Percentiles rank a stretch among this genome's conserved stretches.
These are phyloP conservation scores for Peziza echinospora DNA, from an alignment of 495 filamentous ascomycete species.

Conservation along the genomic window DNA sequence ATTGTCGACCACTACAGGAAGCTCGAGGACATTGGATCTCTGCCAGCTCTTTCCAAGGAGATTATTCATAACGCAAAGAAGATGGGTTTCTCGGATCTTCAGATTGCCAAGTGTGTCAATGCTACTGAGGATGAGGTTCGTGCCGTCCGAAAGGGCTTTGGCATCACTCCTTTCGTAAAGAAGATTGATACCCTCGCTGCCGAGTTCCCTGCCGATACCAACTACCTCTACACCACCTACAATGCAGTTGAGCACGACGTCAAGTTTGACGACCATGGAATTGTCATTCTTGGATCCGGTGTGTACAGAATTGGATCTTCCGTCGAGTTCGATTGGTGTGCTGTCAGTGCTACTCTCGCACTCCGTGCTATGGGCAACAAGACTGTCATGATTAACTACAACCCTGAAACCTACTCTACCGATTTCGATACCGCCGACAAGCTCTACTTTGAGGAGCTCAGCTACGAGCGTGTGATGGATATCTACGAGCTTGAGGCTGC, in stretches of 20 bases:
- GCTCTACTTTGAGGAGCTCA: slow-evolving; percentile 91
- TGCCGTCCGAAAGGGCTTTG: slow-evolving; percentile 62
- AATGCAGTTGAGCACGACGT: slow-evolving; percentile 93
- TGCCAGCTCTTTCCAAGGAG: slow-evolving; percentile 71
- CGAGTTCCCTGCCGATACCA: slow-evolving; percentile 92
- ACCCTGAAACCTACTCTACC: slow-evolving; percentile 73
- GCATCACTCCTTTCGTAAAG: slow-evolving; percentile 79
- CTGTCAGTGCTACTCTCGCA: slow-evolving; percentile 76
- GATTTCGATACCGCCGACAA: slow-evolving; percentile 90
- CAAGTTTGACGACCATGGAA: slow-evolving; percentile 82
- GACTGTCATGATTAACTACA: slow-evolving; percentile 96
- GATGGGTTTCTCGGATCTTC: slow-evolving; percentile 88
- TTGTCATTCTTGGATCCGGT: slow-evolving; percentile 72
- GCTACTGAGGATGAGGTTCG: slow-evolving; percentile 79
- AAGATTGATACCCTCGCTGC: slow-evolving; percentile 94
- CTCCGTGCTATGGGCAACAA: slow-evolving; percentile 81
- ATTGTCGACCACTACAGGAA: slow-evolving; percentile 76
- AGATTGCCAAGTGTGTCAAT: slow-evolving; percentile 72
- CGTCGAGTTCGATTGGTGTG: slow-evolving; percentile 98
- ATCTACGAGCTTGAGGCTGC: slow-evolving; percentile 88
- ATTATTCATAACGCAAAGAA: slow-evolving; percentile 81
- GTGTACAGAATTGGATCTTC: slow-evolving; percentile 95
- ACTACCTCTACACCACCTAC: slow-evolving; percentile 96
- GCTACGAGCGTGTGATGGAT: slow-evolving; percentile 95
- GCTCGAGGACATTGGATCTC: slow-evolving; percentile 67